Evolutionary conservation across 164 flowering plant species (phyloP), one percentile per base, ranked within the genome.

Genomic region (Macadamia integrifolia): DNA sequence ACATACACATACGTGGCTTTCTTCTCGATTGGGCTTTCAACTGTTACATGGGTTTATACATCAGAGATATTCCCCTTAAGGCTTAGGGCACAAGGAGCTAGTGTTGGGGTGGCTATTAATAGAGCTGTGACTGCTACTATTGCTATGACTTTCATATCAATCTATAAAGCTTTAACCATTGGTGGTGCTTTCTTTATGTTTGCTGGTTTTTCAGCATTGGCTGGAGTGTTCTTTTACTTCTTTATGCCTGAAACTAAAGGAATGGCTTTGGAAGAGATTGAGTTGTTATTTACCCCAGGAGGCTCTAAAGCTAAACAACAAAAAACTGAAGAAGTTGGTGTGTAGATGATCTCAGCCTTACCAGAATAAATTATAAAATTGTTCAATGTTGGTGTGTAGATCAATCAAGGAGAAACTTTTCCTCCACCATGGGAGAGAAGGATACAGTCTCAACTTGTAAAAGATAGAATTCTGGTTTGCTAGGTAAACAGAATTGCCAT

Each of bases 51-150:
- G 80, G 78, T 78, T 3, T 75, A 75, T 46, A 78, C 68, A 32
- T 72, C 74, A n/a, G 81, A 78, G 76, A 70, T 80, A 2, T 77
- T 76, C 31, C 82, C 80, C 0, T 62, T 80, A 71, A 69, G 62
- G 68, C 78, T 80, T 5, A 60, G 82, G 46, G 81, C 76, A 13
- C 82, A 69, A 58, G 80, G 80, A 30, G 62, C 50, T 9, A 62
- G 74, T 52, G 18, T 77, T 5, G 78, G 76, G 0, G 78, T 70
- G 59, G 78, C 72, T 7, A 72, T 69, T 49, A 77, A 80, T 32
- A 58, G 82, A 32, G 15, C 67, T 5, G 66, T 66, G 72, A 80
- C 69, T 58, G 80, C 78, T 0, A 62, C 50, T 1, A 32, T 77
- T 18, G 68, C 78, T 6, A 80, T 80, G 73, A 66, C 69, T 17